Evolutionary conservation across 148 eudicot species (phyloP), one percentile per base, ranked within the genome.

Genomic region (Hydrangea macrophylla): DNA sequence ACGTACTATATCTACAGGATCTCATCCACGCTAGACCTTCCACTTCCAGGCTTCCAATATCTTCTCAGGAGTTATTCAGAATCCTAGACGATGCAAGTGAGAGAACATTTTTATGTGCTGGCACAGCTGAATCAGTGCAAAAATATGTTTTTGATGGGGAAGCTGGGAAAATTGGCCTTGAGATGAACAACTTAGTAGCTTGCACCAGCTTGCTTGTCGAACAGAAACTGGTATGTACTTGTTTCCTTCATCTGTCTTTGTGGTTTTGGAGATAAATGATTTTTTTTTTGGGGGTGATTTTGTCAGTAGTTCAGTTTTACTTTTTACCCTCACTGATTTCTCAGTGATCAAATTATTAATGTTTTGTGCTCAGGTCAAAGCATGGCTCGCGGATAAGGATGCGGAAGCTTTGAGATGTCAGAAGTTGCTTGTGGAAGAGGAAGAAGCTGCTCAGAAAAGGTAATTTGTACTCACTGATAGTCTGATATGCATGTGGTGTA

Each of bases 401-500:
- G 99, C 90, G 55, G 97, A 91, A 73, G 88, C 99, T 70, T 86
- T 95, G 75, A 95, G 92, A 77, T 85, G 87, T 69, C 97, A 91
- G 76, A 87, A 95, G 73, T 76, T 95, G 79, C 97, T 95, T 67
- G 87, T 95, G 78, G 99, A 95, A 68, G 99, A 95, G 84, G 99
- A 89, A 77, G 99, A 95, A 84, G 96, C 97, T 81, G 96, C 88
- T 72, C 93, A 95, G 81, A 95, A 78, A 74, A 89, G 92, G 99
- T 91, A 75, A 22, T 26, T 74, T 25, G 36, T 25, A 40, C 9
- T 59, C 35, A 9, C 69, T 39, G 58, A n/a, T n/a, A n/a, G n/a
- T n/a, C n/a, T n/a, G n/a, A n/a, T 59, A 26, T 17, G 17, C 45
- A 12, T n/a, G 51, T 17, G 18, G 39, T 1, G 3, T 13, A 28